Percentiles rank a stretch among this genome's conserved stretches.
phyloP scores from a whole-genome alignment of 345 rosid species.

The Eucalyptus shirleyi region DNA sequence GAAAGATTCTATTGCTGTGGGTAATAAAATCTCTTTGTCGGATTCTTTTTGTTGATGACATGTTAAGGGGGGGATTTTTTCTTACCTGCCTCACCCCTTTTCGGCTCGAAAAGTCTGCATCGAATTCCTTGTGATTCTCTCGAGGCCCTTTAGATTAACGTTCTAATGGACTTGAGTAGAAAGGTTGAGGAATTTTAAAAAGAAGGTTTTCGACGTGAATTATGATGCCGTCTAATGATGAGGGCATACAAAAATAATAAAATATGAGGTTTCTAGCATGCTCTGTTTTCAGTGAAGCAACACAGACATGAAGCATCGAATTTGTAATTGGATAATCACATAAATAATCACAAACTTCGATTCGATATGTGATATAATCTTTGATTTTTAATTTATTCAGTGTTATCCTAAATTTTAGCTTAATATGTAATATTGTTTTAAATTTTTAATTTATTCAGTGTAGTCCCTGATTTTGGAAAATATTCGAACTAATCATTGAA shows the following conservation, averaged over 20 bases:
- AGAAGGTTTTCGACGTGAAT: background rate
- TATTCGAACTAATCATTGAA: too few species aligned
- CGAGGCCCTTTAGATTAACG: background rate
- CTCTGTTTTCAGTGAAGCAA: background rate
- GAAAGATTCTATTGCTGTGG: background rate
- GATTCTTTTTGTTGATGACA: background rate
- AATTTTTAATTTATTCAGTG: too few species aligned
- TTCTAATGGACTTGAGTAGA: background rate
- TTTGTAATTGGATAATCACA: background rate
- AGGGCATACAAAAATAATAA: background rate
- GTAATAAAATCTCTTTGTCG: background rate
- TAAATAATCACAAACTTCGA: rapidly evolving
- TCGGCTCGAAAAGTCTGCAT: background rate
- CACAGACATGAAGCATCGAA: background rate
- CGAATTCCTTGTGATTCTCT: background rate
- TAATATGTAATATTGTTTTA: too few species aligned
- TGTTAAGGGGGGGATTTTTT: background rate
- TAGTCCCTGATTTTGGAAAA: rapidly evolving
- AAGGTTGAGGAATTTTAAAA: background rate
- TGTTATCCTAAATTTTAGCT: rapidly evolving
- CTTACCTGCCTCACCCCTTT: background rate
- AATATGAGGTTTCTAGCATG: background rate
- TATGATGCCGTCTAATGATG: background rate
- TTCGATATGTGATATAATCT: rapidly evolving
- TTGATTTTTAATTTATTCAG: rapidly evolving